A percentile compares a stretch with the other conserved stretches of the same genome.
Conservation (phyloP, 352 stramenopile species). For the Aphanomyces astaci region DNA sequence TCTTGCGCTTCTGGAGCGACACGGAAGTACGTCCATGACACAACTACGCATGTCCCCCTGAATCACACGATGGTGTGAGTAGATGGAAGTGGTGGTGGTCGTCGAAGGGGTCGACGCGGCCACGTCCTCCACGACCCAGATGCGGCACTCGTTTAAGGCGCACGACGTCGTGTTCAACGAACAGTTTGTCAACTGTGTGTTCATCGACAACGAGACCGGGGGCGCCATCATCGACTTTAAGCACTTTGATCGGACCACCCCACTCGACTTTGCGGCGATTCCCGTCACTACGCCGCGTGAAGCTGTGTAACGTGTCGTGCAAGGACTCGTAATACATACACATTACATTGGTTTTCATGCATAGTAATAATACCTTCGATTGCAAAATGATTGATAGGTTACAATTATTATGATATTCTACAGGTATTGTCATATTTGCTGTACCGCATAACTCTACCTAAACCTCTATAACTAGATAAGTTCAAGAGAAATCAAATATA, state of each 20-base stretch:
- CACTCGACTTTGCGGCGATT: neutral
- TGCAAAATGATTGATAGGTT: too few species aligned
- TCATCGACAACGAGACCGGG: slow-evolving; percentile 59
- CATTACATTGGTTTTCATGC: too few species aligned
- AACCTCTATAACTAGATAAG: too few species aligned
- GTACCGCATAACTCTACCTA: too few species aligned
- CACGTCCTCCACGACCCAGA: slow-evolving; percentile 91
- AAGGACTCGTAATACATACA: too few species aligned
- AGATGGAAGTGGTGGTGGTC: slow-evolving; percentile 95
- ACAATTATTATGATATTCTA: too few species aligned
- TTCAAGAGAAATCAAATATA: too few species aligned
- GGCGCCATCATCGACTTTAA: slow-evolving; percentile 83
- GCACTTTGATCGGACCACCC: slow-evolving; percentile 74
- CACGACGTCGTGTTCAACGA: slow-evolving; percentile 91
- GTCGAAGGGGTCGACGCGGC: slow-evolving; percentile 94
- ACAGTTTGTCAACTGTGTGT: slow-evolving; percentile 89
- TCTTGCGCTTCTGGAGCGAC: slow-evolving; percentile 66
- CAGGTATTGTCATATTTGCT: too few species aligned
- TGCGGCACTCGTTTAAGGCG: slow-evolving; percentile 91
- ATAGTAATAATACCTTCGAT: too few species aligned
- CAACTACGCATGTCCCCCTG: too few species aligned
- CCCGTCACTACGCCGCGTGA: neutral
- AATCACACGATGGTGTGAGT: too few species aligned
- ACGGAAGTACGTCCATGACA: slow-evolving; percentile 43
- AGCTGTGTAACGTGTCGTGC: neutral